Evolutionary conservation across 2,329 filamentous ascomycete genomes (phyloP).

Genomic region (Diaporthe sp.): DNA sequence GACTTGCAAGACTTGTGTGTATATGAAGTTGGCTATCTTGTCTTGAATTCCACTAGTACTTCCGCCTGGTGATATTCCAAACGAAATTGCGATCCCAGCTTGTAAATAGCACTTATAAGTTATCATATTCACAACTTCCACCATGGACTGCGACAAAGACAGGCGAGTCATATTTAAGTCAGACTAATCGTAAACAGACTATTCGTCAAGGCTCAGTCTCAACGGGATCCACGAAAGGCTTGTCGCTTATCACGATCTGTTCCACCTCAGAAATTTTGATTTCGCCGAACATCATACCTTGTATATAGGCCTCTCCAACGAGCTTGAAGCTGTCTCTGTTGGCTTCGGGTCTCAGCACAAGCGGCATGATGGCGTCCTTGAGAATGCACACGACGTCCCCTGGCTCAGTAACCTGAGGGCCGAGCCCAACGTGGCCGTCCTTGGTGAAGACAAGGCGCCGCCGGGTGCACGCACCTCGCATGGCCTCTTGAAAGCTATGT

Average conservation of each 20-base stretch:
- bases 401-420: not conserved
- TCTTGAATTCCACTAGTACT: not conserved
- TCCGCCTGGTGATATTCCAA: not conserved
- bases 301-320: not conserved
- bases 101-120: too few species aligned
- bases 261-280: not conserved
- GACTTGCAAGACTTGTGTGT: not conserved
- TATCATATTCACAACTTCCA: too few species aligned
- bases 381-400: not conserved
- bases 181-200: too few species aligned
- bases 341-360: not conserved
- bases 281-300: slow-evolving; percentile 6
- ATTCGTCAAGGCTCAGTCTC: too few species aligned
- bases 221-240: not conserved
- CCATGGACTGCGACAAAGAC: too few species aligned
- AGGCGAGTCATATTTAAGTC: too few species aligned
- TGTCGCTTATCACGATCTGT: not conserved
- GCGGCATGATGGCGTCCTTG: not conserved
- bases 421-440: not conserved
- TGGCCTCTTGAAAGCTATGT: not conserved
- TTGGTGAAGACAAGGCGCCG: not conserved
- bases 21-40: not conserved
- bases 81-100: too few species aligned
- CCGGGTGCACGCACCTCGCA: not conserved
- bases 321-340: not conserved